Percentiles rank a stretch among this genome's conserved stretches.
Conservation (phyloP, 129 eudicot species). For the Heracleum sosnowskyi region DNA sequence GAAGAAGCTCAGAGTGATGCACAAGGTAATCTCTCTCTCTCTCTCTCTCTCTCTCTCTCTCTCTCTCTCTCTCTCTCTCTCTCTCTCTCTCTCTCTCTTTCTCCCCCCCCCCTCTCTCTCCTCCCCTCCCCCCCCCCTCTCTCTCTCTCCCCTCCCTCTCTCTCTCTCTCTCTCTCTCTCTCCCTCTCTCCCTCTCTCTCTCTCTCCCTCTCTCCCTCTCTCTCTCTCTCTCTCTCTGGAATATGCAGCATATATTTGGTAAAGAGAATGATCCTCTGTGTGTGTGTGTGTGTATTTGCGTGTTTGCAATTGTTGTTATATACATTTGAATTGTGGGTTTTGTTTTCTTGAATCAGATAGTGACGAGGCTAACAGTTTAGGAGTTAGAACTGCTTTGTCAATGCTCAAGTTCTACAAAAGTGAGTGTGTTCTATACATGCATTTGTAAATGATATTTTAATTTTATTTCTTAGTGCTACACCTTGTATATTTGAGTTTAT, state of each 20-base stretch:
- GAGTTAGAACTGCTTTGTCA: constrained; percentile 80
- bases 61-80: constrained; percentile 2
- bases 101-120: not conserved
- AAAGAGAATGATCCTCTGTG: too few species aligned
- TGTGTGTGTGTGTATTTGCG: too few species aligned
- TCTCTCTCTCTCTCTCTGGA: too few species aligned
- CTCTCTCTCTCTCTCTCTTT: not conserved
- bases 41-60: not conserved
- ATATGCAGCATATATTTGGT: too few species aligned
- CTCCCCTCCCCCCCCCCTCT: not conserved
- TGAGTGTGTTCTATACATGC: constrained; percentile 22
- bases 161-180: not conserved
- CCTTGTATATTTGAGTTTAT: not conserved
- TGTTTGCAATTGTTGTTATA: not conserved
- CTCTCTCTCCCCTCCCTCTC: not conserved
- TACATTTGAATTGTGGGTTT: not conserved
- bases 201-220: not conserved
- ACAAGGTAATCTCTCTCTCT: constrained; percentile 24
- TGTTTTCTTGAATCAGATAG: constrained; percentile 20
- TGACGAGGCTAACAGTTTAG: constrained; percentile 34
- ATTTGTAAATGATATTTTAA: not conserved
- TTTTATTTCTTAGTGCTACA: not conserved
- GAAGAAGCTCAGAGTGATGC: constrained; percentile 14
- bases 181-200: not conserved
- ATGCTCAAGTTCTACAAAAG: constrained; percentile 90